phyloP scores from a whole-genome alignment of 129 eudicot genomes.

The Glebionis coronaria region DNA sequence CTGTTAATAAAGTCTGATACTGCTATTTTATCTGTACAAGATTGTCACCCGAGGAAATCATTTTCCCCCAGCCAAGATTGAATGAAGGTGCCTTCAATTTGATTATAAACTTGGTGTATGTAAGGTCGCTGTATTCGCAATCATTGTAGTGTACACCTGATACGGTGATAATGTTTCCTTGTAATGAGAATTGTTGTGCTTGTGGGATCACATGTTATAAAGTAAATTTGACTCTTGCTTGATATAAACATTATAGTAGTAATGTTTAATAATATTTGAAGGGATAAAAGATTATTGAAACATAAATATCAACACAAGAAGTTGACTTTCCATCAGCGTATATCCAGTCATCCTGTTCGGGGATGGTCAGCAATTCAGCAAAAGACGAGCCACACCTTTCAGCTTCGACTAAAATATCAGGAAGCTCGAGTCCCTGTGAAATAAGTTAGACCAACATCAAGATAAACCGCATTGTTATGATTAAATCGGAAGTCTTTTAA shows the following conservation, averaged over 20 bases:
- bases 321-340: conserved; percentile 84
- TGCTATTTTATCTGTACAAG: conserved; percentile 78
- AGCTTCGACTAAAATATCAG: conserved; percentile 87
- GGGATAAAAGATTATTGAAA: not conserved
- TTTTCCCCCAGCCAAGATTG: conserved; percentile 49
- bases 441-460: conserved; percentile 25
- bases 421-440: conserved; percentile 61
- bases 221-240: not conserved
- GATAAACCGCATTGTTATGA: conserved; percentile 1
- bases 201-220: not conserved
- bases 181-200: conserved; percentile 8
- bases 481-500: not conserved
- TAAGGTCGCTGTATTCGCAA: conserved; percentile 18
- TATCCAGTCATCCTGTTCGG: conserved; percentile 92
- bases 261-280: not conserved
- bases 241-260: not conserved
- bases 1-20: too few relatives aligned
- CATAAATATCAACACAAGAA: conserved; percentile 55
- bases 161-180: not conserved
- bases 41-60: conserved; percentile 78
- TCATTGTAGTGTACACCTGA: conserved; percentile 19
- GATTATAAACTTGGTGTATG: conserved; percentile 11
- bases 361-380: conserved; percentile 64
- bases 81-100: conserved; percentile 26
- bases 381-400: conserved; percentile 88